A percentile compares a stretch with the other conserved stretches of the same genome.
Evolutionary conservation across 2,329 filamentous ascomycete genomes (phyloP).

Genomic region (Cordyceps pruinosa): DNA sequence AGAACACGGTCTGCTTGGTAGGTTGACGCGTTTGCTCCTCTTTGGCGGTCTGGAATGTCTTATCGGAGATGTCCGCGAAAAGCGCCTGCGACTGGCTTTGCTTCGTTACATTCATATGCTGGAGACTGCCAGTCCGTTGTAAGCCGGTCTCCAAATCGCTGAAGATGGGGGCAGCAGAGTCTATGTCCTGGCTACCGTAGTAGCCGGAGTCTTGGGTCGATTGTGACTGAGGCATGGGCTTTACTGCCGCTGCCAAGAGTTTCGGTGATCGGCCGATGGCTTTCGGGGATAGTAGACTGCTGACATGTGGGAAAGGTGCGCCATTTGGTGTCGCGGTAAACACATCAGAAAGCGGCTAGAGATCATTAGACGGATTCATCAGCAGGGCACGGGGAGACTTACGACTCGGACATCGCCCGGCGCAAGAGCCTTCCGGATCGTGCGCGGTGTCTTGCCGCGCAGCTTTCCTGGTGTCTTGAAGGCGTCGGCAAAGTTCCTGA

Average conservation of each 20-base stretch:
- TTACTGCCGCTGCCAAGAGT: conserved; percentile 24
- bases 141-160: conserved; percentile 14
- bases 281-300: conserved; percentile 27
- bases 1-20: conserved; percentile 3
- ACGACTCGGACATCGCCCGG: conserved; percentile 56
- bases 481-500: conserved; percentile 83
- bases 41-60: conserved; percentile 36
- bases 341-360: conserved; percentile 52
- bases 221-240: conserved; percentile 18
- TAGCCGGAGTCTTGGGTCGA: conserved; percentile 58
- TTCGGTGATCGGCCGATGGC: conserved; percentile 27
- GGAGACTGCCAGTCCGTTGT: background rate
- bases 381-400: conserved; percentile 29
- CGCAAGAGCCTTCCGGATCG: conserved; percentile 51
- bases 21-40: conserved; percentile 33
- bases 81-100: conserved; percentile 21
- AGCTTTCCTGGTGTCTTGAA: conserved; percentile 89
- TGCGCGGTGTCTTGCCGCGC: conserved; percentile 73
- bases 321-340: conserved; percentile 50
- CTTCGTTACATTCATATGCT: conserved; percentile 14
- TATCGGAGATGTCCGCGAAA: conserved; percentile 27
- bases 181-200: conserved; percentile 54
- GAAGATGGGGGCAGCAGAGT: conserved; percentile 19
- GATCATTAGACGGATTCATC: conserved; percentile 15
- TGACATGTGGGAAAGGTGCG: conserved; percentile 33